Evolutionary conservation across 352 stramenopile genomes (phyloP), one percentile per base, ranked within the genome.

Genomic region (Globisporangium iwayamae): DNA sequence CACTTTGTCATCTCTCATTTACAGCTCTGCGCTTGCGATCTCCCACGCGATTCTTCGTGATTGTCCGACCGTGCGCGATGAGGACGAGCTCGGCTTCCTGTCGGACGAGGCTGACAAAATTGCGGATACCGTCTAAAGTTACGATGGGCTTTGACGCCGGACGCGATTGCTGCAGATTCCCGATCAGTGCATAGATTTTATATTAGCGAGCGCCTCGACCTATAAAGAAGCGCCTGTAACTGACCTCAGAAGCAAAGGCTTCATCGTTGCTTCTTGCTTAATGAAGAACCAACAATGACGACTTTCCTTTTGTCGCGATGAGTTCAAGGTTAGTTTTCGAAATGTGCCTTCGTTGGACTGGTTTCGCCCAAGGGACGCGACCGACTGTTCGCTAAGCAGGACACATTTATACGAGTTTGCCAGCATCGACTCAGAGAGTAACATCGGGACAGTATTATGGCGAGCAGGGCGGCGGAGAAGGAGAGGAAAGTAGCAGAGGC

Each of bases 71-170:
- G 77, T 91, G 51, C 74, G 81, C 18, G 83, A 93, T 39, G 86
- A 95, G 59, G 83, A 94, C 64, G 86, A 95, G 60, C 71, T 93
- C 16, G 86, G 86, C 18, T 95, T 95, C 62, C 61, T 93, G 45
- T 84, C 75, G 41, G 73, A 79, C 53, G 82, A 90, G 8, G 68
- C 50, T 11, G 78, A 78, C 68, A 79, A 90, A 72, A 81, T 92
- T 60, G 83, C 81, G 4, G 79, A 92, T 56, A 87, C 79, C 6
- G 83, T 92, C 39, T 92, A 87, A 78, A 25, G 25, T 20, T 52
- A 16, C n/a, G 5, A 39, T 39, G 7, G 51, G 51, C 30, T 6
- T 56, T 43, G 28, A 25, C 28, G 16, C 51, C 16, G 36, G 6
- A 56, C 18, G 50, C 50, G 13, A 41, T 20, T 16, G 28, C 16